Conservation (phyloP, 108 stramenopile genomes). For the Nitzschia sp. region DNA sequence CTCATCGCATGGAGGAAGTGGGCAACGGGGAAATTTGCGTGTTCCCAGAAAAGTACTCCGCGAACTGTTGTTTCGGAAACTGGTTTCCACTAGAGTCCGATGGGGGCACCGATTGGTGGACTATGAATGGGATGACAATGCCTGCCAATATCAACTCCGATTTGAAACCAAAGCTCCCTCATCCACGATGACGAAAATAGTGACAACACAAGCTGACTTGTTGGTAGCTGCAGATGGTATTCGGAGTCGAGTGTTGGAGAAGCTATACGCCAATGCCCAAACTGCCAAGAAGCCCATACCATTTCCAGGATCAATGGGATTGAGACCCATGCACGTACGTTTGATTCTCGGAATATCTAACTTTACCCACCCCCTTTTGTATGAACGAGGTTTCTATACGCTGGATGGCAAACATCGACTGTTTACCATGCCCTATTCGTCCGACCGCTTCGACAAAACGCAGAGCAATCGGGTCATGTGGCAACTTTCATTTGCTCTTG, state of each 20-base stretch:
- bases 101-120: constrained; percentile 38
- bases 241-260: constrained; percentile 58
- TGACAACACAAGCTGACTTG: constrained; percentile 52
- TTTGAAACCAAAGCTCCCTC: constrained; percentile 9
- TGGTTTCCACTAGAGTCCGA: constrained; percentile 39
- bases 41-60: constrained; percentile 70
- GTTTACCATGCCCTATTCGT: constrained; percentile 85
- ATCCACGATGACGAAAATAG: not conserved
- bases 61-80: constrained; percentile 47
- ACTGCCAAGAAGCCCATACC: not conserved
- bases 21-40: constrained; percentile 83
- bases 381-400: constrained; percentile 86
- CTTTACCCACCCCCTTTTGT: constrained; percentile 59
- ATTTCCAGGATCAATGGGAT: constrained; percentile 4
- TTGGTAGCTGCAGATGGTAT: constrained; percentile 85
- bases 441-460: constrained; percentile 42
- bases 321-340: constrained; percentile 60
- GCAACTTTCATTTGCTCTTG: constrained; percentile 72
- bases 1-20: constrained; percentile 41
- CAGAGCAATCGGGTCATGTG: constrained; percentile 63
- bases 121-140: constrained; percentile 14
- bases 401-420: constrained; percentile 69
- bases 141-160: constrained; percentile 8
- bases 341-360: constrained; percentile 74
- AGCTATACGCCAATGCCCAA: constrained; percentile 13